Conservation (phyloP, 345 rosid genomes). For the Populus tremula region DNA sequence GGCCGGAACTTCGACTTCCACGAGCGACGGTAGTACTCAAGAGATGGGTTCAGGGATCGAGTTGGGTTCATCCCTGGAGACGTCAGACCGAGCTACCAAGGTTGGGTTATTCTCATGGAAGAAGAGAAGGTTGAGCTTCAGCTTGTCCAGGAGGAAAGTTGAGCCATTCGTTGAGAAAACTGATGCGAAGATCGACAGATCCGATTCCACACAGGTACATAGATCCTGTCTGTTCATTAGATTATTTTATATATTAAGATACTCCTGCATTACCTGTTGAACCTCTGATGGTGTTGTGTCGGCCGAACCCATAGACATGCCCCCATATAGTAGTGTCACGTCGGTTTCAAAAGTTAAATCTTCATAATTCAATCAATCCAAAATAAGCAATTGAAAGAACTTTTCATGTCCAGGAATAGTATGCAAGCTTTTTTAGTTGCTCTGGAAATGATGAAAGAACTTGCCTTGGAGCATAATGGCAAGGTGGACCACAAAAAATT, state of each 20-base stretch:
- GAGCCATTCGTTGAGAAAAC: neutral
- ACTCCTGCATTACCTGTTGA: neutral
- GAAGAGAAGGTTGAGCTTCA: constrained; percentile 15
- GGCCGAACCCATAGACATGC: neutral
- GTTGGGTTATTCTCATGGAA: constrained; percentile 15
- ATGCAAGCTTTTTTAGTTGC: neutral
- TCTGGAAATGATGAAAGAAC: neutral
- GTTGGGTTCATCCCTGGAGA: constrained; percentile 9
- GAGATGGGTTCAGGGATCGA: constrained; percentile 11
- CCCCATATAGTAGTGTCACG: neutral
- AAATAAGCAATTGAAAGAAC: neutral
- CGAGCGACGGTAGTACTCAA: neutral
- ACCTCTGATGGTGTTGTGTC: neutral
- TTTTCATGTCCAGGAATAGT: neutral
- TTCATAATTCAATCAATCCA: neutral
- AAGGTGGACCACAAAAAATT: neutral
- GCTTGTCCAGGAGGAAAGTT: constrained; percentile 10
- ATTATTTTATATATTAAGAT: too few species aligned
- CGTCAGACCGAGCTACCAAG: neutral
- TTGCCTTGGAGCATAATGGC: neutral
- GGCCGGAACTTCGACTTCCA: neutral
- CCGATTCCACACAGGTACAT: neutral
- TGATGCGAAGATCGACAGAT: neutral
- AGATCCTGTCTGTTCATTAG: neutral
- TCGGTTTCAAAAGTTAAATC: neutral